Base-by-base conservation (phyloP, 2,329 filamentous ascomycete species). In the Trichoderma simmonsii region DNA sequence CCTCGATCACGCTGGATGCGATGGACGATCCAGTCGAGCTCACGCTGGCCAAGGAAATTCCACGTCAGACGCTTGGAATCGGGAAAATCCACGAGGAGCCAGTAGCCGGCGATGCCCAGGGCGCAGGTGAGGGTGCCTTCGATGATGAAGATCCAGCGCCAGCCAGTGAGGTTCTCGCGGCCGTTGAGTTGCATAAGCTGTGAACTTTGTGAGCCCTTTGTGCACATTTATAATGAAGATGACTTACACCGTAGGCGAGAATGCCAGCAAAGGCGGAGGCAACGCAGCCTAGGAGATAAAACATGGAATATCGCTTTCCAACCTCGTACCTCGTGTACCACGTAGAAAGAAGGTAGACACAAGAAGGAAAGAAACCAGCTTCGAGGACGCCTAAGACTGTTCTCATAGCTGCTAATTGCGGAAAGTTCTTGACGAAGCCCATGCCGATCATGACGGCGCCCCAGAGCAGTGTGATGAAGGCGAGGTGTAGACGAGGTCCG, bases 301-400 rank as follows among this genome's bases (percentile, higher is more conserved):
- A 93, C 28, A 87, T 79, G 0, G 90, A 89, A 77, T 92, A 92
- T 64, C 91, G 85, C 79, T 91, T 91, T 65, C 91, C 90, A 21
- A 93, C 85, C 80, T 93, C 91, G 75, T 88, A 91, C 79, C 89
- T 82, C 0, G 89, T 90, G 77, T 92, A 93, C 91, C 91, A 94
- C 43, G 90, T 92, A 73, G 88, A 91, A n/a, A 94, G 85, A 6
- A 93, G 82, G 77, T 93, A 93, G 0, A 92, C 90, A 65, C 88
- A 91, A 66, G 88, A 88, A 0, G 91, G 91, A 80, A 93, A 93
- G 81, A 91, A 93, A 0, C 91, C 89, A n/a, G 89, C 87, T 78
- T 93, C 91, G 30, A 92, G 84, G 2, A 90, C 74, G 63, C 91
- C 91, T 18, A 92, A 83, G 2, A 93, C 70, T 0, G 89, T 81